These are phyloP conservation scores for Neonothopanus nambi DNA, from an alignment of 1,284 basidiomycete species.

Conservation along the genomic window DNA sequence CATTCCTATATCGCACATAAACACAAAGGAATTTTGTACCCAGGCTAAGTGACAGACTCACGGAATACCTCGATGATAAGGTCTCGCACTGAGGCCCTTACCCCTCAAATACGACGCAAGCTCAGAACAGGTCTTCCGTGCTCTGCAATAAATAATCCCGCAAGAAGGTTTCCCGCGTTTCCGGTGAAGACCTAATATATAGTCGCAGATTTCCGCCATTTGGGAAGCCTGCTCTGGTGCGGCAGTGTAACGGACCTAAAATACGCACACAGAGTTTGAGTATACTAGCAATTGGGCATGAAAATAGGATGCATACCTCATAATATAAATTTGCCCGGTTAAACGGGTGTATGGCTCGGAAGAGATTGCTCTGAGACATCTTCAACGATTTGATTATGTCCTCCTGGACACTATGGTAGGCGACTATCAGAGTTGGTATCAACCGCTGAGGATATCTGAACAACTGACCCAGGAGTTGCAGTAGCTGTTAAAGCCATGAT, in stretches of 20 bases:
- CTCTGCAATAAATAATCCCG: conserved; percentile 82
- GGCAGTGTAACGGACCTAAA: conserved; percentile 62
- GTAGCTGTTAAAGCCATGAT: conserved; percentile 86
- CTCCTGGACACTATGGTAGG: conserved; percentile 54
- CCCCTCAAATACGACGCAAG: conserved; percentile 61
- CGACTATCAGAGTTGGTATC: conserved; percentile 4
- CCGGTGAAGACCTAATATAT: conserved; percentile 60
- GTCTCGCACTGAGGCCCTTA: conserved; percentile 66
- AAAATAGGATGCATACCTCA: conserved; percentile 46
- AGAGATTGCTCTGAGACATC: conserved; percentile 57
- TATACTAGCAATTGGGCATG: not conserved
- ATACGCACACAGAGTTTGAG: not conserved
- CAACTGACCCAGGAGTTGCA: conserved; percentile 59
- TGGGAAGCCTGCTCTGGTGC: conserved; percentile 47
- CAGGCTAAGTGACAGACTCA: conserved; percentile 28
- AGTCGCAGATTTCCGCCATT: conserved; percentile 67
- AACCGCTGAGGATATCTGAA: not conserved
- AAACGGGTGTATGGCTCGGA: conserved; percentile 73
- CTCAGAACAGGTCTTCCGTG: conserved; percentile 65
- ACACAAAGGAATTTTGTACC: not conserved
- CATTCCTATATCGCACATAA: conserved; percentile 33
- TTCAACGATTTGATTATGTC: conserved; percentile 71
- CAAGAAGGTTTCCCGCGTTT: conserved; percentile 62
- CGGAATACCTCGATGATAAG: conserved; percentile 75
- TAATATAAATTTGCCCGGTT: conserved; percentile 83